Conservation (phyloP, 352 stramenopile species). For the Phytophthora nicotianae region DNA sequence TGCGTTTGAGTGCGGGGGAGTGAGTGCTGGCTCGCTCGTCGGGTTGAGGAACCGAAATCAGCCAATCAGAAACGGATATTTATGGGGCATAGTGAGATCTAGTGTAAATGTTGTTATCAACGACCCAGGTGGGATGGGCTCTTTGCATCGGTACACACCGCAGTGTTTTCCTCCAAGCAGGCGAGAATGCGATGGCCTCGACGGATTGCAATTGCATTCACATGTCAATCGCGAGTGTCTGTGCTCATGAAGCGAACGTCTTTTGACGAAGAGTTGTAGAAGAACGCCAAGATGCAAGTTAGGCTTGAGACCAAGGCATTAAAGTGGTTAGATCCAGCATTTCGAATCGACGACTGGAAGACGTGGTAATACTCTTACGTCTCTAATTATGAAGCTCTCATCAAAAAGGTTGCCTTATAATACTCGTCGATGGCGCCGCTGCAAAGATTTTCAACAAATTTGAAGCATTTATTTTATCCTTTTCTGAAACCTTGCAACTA, state of each 20-base stretch:
- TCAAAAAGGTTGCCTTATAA: too few relatives aligned
- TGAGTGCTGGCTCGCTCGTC: constrained; percentile 26
- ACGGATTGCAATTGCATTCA: background rate
- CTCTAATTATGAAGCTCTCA: too few relatives aligned
- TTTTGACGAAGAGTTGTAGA: background rate
- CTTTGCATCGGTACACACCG: background rate
- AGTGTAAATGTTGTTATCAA: constrained; percentile 1
- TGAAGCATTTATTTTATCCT: too few relatives aligned
- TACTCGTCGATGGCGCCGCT: too few relatives aligned
- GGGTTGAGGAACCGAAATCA: constrained; percentile 14
- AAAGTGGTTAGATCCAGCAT: constrained; percentile 1
- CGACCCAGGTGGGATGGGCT: background rate
- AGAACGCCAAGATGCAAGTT: background rate
- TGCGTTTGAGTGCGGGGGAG: constrained; percentile 18
- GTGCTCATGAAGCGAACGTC: background rate
- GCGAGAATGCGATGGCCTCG: background rate
- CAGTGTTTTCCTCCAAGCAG: background rate
- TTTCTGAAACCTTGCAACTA: too few relatives aligned
- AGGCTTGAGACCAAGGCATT: too few relatives aligned
- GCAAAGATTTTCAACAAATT: too few relatives aligned
- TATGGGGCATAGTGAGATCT: constrained; percentile 3
- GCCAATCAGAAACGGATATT: constrained; percentile 11
- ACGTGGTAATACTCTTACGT: background rate
- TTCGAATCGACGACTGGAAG: constrained; percentile 4
- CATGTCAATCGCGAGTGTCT: background rate